Conservation (phyloP, 345 rosid genomes). For the Kernera saxatilis region DNA sequence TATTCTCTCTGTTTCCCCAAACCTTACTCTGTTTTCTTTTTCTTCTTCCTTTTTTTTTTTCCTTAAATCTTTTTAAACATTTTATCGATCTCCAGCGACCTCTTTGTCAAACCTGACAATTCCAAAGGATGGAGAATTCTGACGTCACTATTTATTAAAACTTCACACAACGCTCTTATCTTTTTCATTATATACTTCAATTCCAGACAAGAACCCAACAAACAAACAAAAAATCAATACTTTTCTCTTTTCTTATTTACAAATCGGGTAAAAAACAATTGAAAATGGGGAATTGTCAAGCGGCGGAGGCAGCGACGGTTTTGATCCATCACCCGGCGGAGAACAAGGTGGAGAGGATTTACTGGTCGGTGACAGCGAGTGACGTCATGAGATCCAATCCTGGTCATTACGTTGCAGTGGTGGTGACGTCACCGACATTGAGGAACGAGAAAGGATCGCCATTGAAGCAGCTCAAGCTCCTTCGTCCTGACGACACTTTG, state of each 20-base stretch:
- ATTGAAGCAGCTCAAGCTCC: conserved; percentile 75
- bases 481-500: conserved; percentile 67
- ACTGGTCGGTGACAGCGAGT: conserved; percentile 68
- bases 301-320: conserved; percentile 79
- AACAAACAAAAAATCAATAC: neutral
- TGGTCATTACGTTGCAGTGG: conserved; percentile 76
- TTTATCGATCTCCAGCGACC: conserved; percentile 15
- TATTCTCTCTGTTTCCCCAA: neutral
- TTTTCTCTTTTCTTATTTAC: neutral
- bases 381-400: conserved; percentile 73
- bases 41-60: neutral
- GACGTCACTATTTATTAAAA: conserved; percentile 24
- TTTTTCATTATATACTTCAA: neutral
- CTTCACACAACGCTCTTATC: neutral
- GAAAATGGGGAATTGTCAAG: conserved; percentile 84
- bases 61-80: neutral
- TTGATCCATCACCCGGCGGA: conserved; percentile 70
- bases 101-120: conserved; percentile 30
- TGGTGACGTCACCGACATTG: conserved; percentile 43
- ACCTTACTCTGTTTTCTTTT: neutral
- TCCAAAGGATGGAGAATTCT: conserved; percentile 1
- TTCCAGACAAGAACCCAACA: conserved; percentile 18
- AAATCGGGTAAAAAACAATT: neutral
- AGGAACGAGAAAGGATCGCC: conserved; percentile 44
- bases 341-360: conserved; percentile 62